Base-by-base conservation (phyloP, 2,329 filamentous ascomycete species). In the Dactylonectria macrodidyma region DNA sequence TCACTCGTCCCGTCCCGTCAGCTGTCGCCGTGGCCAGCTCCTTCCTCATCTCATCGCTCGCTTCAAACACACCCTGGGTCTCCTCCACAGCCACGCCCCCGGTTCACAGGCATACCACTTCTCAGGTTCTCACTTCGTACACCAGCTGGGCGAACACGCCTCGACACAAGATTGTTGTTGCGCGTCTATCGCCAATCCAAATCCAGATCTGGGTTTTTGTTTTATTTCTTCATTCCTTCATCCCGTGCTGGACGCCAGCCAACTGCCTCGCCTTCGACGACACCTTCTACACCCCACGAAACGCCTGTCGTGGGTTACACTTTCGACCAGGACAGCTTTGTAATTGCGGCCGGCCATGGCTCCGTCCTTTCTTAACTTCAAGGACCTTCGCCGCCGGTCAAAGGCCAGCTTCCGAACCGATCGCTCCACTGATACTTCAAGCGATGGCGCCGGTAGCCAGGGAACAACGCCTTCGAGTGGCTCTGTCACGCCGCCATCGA, bases 331-430 rank as follows among this genome's bases (percentile, higher is more conserved):
- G 63, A 60, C 46, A 73, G 66, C 65, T 44, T 68, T 62, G 63
- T 59, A 71, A 61, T 74, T 61, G 73, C 67, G 59, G 70, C 67
- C 71, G 72, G 69, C 71, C 71, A 90, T 90, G 88, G 84, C 88
- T 63, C 87, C 88, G 38, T 83, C 91, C 50, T 93, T 97, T 78
- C 86, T 96, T 69, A 88, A 81, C 73, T 81, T 89, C 76, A 93
- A 90, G 81, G 90, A 92, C 77, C 83, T 97, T 64, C 92, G 93
- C 75, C 90, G 93, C 74, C 91, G 92, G 75, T 96, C 93, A 64
- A 91, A 87, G 80, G 88, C 91, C 68, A 95, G 91, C 84, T 92
- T 95, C 82, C 90, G 88, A 66, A 91, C 89, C 55, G 87, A 88
- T 47, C 86, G 85, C 68, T 89, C 90, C 47, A 89, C 87, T 55